These are phyloP conservation scores for Brachypodium distachyon DNA, from an alignment of 202 grass and related monocot species.

Conservation along the genomic window DNA sequence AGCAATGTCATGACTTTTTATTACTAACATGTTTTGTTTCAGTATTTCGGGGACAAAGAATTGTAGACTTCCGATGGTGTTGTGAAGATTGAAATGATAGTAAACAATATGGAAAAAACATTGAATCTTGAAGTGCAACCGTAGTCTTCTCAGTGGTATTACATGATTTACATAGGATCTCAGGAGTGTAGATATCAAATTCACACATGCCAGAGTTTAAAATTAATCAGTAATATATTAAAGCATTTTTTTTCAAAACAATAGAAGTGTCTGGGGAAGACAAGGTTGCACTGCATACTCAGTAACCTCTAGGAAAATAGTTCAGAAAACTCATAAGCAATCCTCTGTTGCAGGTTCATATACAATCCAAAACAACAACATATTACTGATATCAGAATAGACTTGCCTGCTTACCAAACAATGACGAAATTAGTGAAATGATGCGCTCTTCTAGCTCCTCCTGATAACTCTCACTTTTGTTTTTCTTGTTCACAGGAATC, in stretches of 20 bases:
- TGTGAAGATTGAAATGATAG: background rate
- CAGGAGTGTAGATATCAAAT: background rate
- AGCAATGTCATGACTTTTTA: background rate
- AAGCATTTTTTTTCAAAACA: background rate
- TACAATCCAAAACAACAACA: constrained; percentile 2
- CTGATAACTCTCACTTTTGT: constrained; percentile 74
- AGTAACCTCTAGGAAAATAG: background rate
- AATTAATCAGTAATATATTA: background rate
- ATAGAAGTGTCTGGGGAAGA: background rate
- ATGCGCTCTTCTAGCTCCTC: constrained; percentile 85
- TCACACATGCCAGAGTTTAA: background rate
- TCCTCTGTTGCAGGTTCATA: background rate
- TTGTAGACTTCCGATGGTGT: background rate
- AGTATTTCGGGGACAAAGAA: background rate
- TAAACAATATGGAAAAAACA: background rate
- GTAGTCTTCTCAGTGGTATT: background rate
- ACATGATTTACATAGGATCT: background rate
- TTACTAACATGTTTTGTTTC: background rate
- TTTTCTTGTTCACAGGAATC: constrained; percentile 86
- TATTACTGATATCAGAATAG: background rate
- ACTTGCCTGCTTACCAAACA: constrained; percentile 90
- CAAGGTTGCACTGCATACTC: background rate
- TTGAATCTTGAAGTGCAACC: background rate
- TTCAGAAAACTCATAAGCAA: background rate
- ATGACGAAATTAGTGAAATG: constrained; percentile 89